Evolutionary conservation across 2,329 filamentous ascomycete species (phyloP), one percentile per base, ranked within the genome.

Genomic region (Aspergillus fischeri): DNA sequence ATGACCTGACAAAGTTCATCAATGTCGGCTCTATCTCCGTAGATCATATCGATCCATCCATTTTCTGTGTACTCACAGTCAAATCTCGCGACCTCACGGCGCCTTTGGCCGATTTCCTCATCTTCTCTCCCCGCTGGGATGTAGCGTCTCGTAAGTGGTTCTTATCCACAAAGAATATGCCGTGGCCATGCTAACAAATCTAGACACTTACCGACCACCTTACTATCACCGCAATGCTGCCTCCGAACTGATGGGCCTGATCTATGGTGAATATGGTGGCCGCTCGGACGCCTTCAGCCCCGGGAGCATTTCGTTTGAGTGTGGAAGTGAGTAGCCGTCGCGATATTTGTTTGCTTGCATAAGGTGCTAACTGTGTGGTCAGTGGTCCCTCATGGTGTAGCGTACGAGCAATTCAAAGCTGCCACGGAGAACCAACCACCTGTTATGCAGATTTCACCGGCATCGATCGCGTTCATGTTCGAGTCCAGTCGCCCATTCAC

Each of bases 141-240:
- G 72, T 73, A 45, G 69, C 71, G n/a, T 73, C 70, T 3, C 69
- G 69, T 73, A 67, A 20, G 68, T 63, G 6, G 32, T 6, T 17
- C 4, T 17, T 17, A 3, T 29, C 42, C 10, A 2, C 41, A 49
- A 10, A 20, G 24, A 4, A 21, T 9, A 25, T 8, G n/a, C 27
- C 2, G 1, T 7, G 7, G 21, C 8, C n/a, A 11, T 21, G 6
- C 11, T 29, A 20, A 49, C 25, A 24, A 3, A 11, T 8, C 28
- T 38, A 66, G 67, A 77, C 57, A 75, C 75, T 10, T 76, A 73
- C 55, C 71, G 75, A 10, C 73, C 72, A 3, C 75, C 75, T 5
- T 77, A 76, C 61, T 77, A 75, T 59, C 75, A 77, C 59, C 73
- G 75, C 38, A 77, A 77, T 51, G 73, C 67, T 9, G 70, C 72